phyloP scores from a whole-genome alignment of 306 rosid species.

The Corylus americana region DNA sequence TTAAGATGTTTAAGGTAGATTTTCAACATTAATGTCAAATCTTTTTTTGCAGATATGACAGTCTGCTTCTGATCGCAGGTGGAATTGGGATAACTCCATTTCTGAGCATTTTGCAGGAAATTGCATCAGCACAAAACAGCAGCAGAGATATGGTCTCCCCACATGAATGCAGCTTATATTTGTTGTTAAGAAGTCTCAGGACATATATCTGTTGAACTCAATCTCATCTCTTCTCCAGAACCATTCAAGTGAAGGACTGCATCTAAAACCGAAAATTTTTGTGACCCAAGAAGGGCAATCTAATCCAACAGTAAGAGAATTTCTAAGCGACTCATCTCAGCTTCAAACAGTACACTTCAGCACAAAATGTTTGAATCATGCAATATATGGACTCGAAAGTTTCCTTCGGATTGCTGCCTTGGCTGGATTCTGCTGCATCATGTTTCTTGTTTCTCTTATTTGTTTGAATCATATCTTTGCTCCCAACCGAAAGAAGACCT shows the following conservation, averaged over 20 bases:
- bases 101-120: conserved; percentile 79
- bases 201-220: conserved; percentile 58
- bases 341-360: conserved; percentile 51
- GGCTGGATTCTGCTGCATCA: conserved; percentile 52
- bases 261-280: conserved; percentile 56
- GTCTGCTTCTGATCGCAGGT: conserved; percentile 72
- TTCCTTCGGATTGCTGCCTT: conserved; percentile 61
- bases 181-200: conserved; percentile 63
- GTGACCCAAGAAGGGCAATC: conserved; percentile 73
- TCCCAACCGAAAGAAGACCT: conserved; percentile 40
- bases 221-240: conserved; percentile 54
- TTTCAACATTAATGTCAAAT: conserved; percentile 2
- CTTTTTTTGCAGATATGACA: conserved; percentile 68
- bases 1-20: background rate
- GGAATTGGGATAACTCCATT: conserved; percentile 91
- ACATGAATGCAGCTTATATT: conserved; percentile 60
- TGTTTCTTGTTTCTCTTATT: conserved; percentile 49
- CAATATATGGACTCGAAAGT: conserved; percentile 63
- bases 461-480: conserved; percentile 53
- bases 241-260: conserved; percentile 41
- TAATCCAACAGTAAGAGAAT: conserved; percentile 43
- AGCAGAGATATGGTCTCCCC: conserved; percentile 38
- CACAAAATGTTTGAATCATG: conserved; percentile 40
- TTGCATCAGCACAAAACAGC: conserved; percentile 36
- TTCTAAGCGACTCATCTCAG: conserved; percentile 40